A percentile compares a stretch with the other conserved stretches of the same genome.
Evolutionary conservation across 495 filamentous ascomycete species (phyloP).

Genomic region (Jackrogersella minutella): DNA sequence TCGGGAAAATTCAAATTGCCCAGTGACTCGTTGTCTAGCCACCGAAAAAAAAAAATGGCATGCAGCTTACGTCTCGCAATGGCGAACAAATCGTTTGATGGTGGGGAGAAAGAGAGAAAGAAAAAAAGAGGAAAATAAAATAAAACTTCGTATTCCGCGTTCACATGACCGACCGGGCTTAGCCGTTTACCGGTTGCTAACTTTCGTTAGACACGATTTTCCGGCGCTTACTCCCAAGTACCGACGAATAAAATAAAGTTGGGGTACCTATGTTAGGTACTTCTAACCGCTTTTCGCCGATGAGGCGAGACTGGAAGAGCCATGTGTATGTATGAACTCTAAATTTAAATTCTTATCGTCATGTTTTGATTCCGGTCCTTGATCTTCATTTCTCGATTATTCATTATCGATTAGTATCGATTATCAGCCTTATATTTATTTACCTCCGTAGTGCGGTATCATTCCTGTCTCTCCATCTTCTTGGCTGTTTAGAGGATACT

Average conservation of each 20-base stretch:
- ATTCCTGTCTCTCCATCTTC: background rate
- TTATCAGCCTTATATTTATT: slow-evolving; percentile 1
- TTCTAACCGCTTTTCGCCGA: background rate
- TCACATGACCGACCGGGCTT: slow-evolving; percentile 22
- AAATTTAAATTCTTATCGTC: slow-evolving; percentile 30
- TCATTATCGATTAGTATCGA: no score
- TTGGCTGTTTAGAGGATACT: no score
- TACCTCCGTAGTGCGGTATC: background rate
- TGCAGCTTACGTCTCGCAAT: slow-evolving; percentile 21
- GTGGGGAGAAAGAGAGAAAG: background rate
- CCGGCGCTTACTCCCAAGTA: no score
- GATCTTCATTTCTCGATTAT: no score
- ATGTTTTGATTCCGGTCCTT: background rate
- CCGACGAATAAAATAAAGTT: no score
- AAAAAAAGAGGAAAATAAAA: no score
- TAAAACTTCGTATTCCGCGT: slow-evolving; percentile 33
- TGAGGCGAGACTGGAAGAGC: background rate
- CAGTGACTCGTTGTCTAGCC: background rate
- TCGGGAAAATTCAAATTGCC: background rate
- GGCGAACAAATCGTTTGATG: slow-evolving; percentile 8
- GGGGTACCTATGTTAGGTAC: no score
- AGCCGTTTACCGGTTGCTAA: background rate
- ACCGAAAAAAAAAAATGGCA: background rate
- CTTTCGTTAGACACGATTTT: slow-evolving; percentile 9
- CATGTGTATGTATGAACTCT: slow-evolving; percentile 16